These are phyloP conservation scores for Naegleria lovaniensis DNA, from an alignment of 208 protist genomes.

Conservation along the genomic window DNA sequence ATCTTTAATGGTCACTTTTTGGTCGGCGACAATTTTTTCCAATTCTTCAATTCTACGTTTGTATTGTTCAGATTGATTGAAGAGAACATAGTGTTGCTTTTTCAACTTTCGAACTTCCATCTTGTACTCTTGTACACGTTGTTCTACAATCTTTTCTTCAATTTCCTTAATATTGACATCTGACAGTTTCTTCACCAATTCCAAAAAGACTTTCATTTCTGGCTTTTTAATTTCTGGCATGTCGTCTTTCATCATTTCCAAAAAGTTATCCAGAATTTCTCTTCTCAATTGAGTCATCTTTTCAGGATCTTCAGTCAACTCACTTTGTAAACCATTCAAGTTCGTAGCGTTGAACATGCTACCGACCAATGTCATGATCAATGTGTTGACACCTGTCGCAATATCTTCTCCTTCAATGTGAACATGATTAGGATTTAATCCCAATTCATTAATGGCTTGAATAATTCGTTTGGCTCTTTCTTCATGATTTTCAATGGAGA, in stretches of 20 bases:
- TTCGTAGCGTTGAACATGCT: not conserved
- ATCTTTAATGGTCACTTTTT: not conserved
- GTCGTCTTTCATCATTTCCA: not conserved
- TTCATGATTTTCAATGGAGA: not conserved
- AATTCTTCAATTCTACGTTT: not conserved
- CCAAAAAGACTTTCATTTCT: not conserved
- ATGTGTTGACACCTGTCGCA: not conserved
- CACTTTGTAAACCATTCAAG: not conserved
- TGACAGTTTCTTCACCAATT: not conserved
- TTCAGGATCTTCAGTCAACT: not conserved
- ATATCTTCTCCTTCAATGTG: not conserved
- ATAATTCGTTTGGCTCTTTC: not conserved
- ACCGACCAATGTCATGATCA: not conserved
- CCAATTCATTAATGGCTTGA: not conserved
- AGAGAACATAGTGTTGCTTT: not conserved
- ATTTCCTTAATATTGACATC: constrained; percentile 4
- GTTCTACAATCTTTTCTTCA: not conserved
- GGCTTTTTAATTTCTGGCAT: not conserved
- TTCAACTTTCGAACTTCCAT: not conserved
- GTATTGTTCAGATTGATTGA: not conserved
- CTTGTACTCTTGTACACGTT: not conserved
- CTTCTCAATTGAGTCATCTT: constrained; percentile 2
- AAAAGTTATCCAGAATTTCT: not conserved
- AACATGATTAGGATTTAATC: not conserved
- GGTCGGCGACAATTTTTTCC: not conserved